Conservation (phyloP, 768 basidiomycete species). For the Phylloporus arenicola region DNA sequence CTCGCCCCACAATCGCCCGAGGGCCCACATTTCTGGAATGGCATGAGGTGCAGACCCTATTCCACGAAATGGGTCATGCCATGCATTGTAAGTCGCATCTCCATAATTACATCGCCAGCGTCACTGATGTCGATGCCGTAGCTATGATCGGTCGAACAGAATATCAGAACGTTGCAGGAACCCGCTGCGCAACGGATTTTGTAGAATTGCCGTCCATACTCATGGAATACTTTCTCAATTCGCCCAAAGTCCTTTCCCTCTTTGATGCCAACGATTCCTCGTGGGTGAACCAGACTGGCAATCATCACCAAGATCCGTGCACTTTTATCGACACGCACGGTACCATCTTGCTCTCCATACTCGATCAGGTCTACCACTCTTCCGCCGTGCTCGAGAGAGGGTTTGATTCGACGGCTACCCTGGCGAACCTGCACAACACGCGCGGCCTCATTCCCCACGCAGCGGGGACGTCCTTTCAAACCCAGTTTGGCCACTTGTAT, state of each 20-base stretch:
- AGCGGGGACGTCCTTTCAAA: slow-evolving; percentile 85
- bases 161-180: slow-evolving; percentile 96
- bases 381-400: slow-evolving; percentile 43
- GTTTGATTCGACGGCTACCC: slow-evolving; percentile 71
- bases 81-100: slow-evolving; percentile 84
- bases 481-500: slow-evolving; percentile 91
- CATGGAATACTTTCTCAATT: slow-evolving; percentile 96
- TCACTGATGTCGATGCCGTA: slow-evolving; percentile 29
- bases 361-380: slow-evolving; percentile 92
- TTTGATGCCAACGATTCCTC: slow-evolving; percentile 55
- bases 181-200: slow-evolving; percentile 96
- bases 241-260: slow-evolving; percentile 74
- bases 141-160: slow-evolving; percentile 98
- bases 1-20: slow-evolving; percentile 50
- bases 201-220: slow-evolving; percentile 97
- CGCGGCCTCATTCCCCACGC: slow-evolving; percentile 83
- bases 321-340: slow-evolving; percentile 83
- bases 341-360: slow-evolving; percentile 81
- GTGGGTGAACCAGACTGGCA: slow-evolving; percentile 44
- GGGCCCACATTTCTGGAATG: slow-evolving; percentile 78
- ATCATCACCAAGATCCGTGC: slow-evolving; percentile 72
- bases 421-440: slow-evolving; percentile 56
- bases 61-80: slow-evolving; percentile 99
- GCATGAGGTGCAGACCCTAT: slow-evolving; percentile 91
- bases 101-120: slow-evolving; percentile 1